Evolutionary conservation across 768 basidiomycete genomes (phyloP), one percentile per base, ranked within the genome.

Genomic region (Phlegmacium glaucopus): DNA sequence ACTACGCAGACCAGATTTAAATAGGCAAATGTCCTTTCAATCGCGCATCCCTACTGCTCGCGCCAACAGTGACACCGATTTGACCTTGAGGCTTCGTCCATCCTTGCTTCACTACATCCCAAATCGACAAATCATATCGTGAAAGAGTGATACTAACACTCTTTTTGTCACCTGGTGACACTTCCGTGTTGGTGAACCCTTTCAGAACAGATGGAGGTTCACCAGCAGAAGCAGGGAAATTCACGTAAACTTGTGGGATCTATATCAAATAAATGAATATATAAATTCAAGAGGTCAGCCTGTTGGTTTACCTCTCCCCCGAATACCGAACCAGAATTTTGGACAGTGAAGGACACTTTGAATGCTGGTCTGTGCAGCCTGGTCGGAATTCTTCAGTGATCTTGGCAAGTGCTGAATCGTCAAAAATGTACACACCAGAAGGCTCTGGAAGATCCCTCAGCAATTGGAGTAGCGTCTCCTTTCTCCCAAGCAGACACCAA

Each of bases 211-310:
- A 80, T 0, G 88, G 88, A 2, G 89, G 89, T 58, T 90, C 86
- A 30, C 74, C 75, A 3, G 84, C 72, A 0, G 75, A 77, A 0
- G 68, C 44, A 0, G 85, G 85, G 69, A 83, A 79, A 61, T 85
- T 78, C 22, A 91, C 25, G 65, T 90, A 92, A 13, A 91, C 63
- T 69, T 91, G 89, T 9, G 87, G 80, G 39, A 83, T 80, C 80
- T 87, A 53, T 22, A 22, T 22, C 5, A 5, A 22, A 22, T 22
- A 22, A 22, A 22, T n/a, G n/a, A 22, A 22, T 22, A 22, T 22
- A 22, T 22, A 5, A 5, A 22, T 22, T 22, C 5, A 27, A 16
- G 11, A 17, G 18, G 28, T 18, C 27, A 10, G 38, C 18, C 25
- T 34, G 2, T n/a, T n/a, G 34, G 57, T 74, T 45, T 60, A 83